Conservation (phyloP, 2,329 filamentous ascomycete genomes). For the Penicillium sp. region DNA sequence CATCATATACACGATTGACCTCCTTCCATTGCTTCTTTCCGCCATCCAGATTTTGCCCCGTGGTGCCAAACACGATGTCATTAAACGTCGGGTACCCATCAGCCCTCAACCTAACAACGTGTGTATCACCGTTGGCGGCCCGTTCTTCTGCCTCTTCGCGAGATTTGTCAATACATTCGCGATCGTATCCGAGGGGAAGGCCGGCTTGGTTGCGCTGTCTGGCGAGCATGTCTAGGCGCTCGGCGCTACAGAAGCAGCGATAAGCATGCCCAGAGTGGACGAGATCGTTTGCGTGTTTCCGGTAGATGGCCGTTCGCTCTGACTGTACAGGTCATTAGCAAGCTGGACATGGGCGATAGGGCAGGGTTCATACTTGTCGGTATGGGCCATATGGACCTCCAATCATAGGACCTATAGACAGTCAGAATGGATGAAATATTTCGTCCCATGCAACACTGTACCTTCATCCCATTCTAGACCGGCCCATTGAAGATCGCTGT, state of each 20-base stretch:
- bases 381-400: conserved; percentile 83
- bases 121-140: conserved; percentile 63
- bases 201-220: conserved; percentile 58
- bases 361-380: conserved; percentile 57
- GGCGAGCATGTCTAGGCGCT: conserved; percentile 66
- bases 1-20: conserved; percentile 59
- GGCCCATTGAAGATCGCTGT: conserved; percentile 80
- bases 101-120: conserved; percentile 73
- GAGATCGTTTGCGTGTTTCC: conserved; percentile 64
- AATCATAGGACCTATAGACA: conserved; percentile 63
- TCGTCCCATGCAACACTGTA: conserved; percentile 24
- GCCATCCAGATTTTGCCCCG: conserved; percentile 46
- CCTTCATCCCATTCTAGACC: conserved; percentile 92
- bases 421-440: conserved; percentile 11
- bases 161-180: conserved; percentile 68
- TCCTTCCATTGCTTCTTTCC: conserved; percentile 36
- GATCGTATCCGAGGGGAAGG: conserved; percentile 60
- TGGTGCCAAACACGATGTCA: conserved; percentile 74
- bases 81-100: conserved; percentile 63
- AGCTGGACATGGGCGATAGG: background rate
- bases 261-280: conserved; percentile 73
- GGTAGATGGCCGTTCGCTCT: conserved; percentile 70
- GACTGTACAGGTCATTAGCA: conserved; percentile 54
- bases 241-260: conserved; percentile 82
- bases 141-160: conserved; percentile 65